Conservation (phyloP, 192 early-diverging fungal species). For the Paraglomus brasilianum region DNA sequence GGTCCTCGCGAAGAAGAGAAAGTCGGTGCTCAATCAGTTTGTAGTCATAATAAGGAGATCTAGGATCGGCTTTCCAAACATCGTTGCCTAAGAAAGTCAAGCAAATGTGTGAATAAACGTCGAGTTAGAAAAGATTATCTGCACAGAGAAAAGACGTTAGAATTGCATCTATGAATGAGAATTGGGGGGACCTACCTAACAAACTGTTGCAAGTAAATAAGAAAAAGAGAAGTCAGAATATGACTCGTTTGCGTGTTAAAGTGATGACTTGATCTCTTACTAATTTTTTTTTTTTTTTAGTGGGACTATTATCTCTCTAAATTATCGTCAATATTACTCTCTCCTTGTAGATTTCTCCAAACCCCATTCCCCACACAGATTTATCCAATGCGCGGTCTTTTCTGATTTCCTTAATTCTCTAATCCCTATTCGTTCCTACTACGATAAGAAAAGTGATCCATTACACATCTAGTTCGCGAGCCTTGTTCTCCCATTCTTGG, state of each 20-base stretch:
- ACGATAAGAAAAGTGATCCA: neutral
- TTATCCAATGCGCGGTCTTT: too few species aligned
- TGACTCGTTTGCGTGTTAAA: neutral
- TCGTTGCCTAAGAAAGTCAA: constrained; percentile 45
- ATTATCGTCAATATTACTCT: too few species aligned
- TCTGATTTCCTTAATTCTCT: too few species aligned
- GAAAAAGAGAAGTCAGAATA: constrained; percentile 2
- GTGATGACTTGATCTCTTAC: neutral
- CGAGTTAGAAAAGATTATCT: neutral
- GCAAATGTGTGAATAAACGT: neutral
- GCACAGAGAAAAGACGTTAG: neutral
- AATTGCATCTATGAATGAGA: neutral
- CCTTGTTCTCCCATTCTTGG: constrained; percentile 51
- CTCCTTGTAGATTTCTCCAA: too few species aligned
- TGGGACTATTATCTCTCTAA: too few species aligned
- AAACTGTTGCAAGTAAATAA: constrained; percentile 18
- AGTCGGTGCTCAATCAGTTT: constrained; percentile 58
- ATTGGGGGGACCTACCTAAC: neutral
- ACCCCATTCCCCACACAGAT: too few species aligned
- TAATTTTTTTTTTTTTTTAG: too few species aligned
- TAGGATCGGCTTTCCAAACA: constrained; percentile 56
- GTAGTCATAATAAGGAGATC: constrained; percentile 61
- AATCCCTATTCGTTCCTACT: too few species aligned
- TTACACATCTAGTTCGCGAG: constrained; percentile 53
- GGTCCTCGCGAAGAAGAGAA: constrained; percentile 45